These are phyloP conservation scores for Epichloe scottii DNA, from an alignment of 2,329 filamentous ascomycete species.

Conservation along the genomic window DNA sequence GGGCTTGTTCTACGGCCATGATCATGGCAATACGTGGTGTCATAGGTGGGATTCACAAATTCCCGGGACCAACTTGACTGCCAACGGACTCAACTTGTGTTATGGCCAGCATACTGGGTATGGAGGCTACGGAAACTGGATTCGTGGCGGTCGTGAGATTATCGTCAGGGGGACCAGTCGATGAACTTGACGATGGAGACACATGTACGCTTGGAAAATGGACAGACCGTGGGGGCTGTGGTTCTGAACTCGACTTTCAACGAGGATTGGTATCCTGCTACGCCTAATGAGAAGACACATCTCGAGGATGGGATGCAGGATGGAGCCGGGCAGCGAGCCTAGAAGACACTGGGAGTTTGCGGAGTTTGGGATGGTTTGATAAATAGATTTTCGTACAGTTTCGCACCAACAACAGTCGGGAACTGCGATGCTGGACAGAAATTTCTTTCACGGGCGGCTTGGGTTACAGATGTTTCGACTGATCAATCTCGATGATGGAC, in stretches of 20 bases:
- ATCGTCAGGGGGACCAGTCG: constrained; percentile 30
- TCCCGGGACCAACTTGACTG: constrained; percentile 19
- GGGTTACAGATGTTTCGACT: too few relatives aligned
- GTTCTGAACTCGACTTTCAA: constrained; percentile 44
- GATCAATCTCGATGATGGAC: too few relatives aligned
- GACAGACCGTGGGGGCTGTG: constrained; percentile 33
- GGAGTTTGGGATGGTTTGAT: too few relatives aligned
- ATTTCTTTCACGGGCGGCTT: too few relatives aligned
- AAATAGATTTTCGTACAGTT: too few relatives aligned
- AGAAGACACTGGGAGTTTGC: too few relatives aligned
- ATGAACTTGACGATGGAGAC: constrained; percentile 34
- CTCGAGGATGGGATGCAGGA: background rate
- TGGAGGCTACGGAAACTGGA: constrained; percentile 55
- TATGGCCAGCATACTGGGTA: constrained; percentile 58
- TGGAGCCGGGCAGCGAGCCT: too few relatives aligned
- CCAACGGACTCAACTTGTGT: constrained; percentile 33
- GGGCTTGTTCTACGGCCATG: constrained; percentile 51
- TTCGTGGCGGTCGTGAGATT: constrained; percentile 46
- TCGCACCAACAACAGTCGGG: too few relatives aligned
- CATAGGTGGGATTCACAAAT: constrained; percentile 31
- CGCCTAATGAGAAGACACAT: constrained; percentile 18
- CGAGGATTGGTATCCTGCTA: constrained; percentile 34
- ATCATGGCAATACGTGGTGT: constrained; percentile 52
- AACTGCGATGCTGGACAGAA: too few relatives aligned
- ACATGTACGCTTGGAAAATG: constrained; percentile 46